Evolutionary conservation across 2,329 filamentous ascomycete genomes (phyloP).

Genomic region (Madurella mycetomatis): DNA sequence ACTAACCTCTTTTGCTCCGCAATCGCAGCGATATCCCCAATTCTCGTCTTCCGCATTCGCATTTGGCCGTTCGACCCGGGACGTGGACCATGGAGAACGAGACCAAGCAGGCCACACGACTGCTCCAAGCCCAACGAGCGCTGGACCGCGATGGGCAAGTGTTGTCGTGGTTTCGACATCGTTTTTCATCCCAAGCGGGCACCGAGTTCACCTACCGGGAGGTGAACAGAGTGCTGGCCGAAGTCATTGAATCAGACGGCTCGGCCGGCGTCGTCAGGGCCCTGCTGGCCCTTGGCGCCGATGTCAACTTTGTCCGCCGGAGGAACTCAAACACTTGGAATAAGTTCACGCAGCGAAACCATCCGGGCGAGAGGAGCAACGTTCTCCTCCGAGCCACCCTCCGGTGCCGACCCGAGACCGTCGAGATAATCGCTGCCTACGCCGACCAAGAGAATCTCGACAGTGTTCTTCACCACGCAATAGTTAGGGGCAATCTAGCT

Average conservation of each 20-base stretch:
- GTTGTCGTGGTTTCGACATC: constrained; percentile 19
- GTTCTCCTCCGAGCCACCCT: constrained; percentile 25
- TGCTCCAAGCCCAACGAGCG: constrained; percentile 21
- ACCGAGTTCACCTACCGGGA: constrained; percentile 24
- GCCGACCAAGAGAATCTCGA: constrained; percentile 29
- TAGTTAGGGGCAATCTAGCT: constrained; percentile 22
- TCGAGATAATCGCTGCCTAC: constrained; percentile 22
- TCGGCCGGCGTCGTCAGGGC: constrained; percentile 25
- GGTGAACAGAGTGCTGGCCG: constrained; percentile 25
- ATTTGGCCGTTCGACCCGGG: too few relatives aligned
- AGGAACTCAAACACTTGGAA: constrained; percentile 22
- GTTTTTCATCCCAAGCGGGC: constrained; percentile 18
- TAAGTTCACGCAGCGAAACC: constrained; percentile 21
- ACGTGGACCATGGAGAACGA: constrained; percentile 18
- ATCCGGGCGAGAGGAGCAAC: constrained; percentile 24
- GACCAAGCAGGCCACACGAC: constrained; percentile 20
- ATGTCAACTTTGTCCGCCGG: constrained; percentile 26
- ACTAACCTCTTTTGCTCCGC: not conserved
- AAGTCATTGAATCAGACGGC: constrained; percentile 26
- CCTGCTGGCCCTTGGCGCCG: constrained; percentile 25
- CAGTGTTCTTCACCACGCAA: constrained; percentile 25
- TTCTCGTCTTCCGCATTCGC: not conserved
- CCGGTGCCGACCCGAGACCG: constrained; percentile 23
- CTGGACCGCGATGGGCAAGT: constrained; percentile 16
- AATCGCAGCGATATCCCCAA: not conserved